Percentiles rank a stretch among this genome's conserved stretches.
Conservation (phyloP, 352 stramenopile genomes). For the Globisporangium megalacanthum region DNA sequence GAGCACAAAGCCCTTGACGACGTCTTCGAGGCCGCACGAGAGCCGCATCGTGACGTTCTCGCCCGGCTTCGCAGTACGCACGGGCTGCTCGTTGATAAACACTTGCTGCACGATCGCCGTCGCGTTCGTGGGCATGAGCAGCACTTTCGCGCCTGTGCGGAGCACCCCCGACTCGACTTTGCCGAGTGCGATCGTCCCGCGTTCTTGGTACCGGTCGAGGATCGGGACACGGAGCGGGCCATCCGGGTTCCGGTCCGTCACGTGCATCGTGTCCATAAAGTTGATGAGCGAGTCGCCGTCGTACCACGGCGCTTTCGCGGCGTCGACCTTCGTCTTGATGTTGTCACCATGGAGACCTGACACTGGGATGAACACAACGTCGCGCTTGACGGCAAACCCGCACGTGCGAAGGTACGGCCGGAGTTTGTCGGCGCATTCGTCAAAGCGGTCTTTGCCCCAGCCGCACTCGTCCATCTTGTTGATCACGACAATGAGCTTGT, state of each 20-base stretch:
- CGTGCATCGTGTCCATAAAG: slow-evolving; percentile 91
- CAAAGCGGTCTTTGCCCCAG: slow-evolving; percentile 90
- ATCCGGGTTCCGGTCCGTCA: slow-evolving; percentile 86
- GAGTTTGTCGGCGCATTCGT: slow-evolving; percentile 93
- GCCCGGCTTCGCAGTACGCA: slow-evolving; percentile 93
- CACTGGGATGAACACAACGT: slow-evolving; percentile 98
- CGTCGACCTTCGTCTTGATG: slow-evolving; percentile 89
- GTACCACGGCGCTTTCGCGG: slow-evolving; percentile 90
- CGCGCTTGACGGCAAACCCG: slow-evolving; percentile 97
- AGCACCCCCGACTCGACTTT: slow-evolving; percentile 97
- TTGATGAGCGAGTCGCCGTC: slow-evolving; percentile 92
- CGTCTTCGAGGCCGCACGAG: slow-evolving; percentile 75
- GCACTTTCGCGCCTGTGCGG: slow-evolving; percentile 90
- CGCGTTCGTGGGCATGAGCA: slow-evolving; percentile 92
- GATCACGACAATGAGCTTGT: slow-evolving; percentile 98
- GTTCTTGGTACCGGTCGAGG: slow-evolving; percentile 97
- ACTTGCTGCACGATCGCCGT: slow-evolving; percentile 65
- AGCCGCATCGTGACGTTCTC: slow-evolving; percentile 98
- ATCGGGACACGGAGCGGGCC: slow-evolving; percentile 93
- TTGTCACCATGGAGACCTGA: slow-evolving; percentile 95
- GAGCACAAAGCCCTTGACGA: slow-evolving; percentile 93
- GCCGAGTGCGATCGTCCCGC: slow-evolving; percentile 95
- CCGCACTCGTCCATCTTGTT: slow-evolving; percentile 99
- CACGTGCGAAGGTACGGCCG: slow-evolving; percentile 92
- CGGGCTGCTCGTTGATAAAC: slow-evolving; percentile 92